A percentile compares a stretch with the other conserved stretches of the same genome.
Evolutionary conservation across 352 stramenopile species (phyloP).

Genomic region (Pythium vanterpoolii): DNA sequence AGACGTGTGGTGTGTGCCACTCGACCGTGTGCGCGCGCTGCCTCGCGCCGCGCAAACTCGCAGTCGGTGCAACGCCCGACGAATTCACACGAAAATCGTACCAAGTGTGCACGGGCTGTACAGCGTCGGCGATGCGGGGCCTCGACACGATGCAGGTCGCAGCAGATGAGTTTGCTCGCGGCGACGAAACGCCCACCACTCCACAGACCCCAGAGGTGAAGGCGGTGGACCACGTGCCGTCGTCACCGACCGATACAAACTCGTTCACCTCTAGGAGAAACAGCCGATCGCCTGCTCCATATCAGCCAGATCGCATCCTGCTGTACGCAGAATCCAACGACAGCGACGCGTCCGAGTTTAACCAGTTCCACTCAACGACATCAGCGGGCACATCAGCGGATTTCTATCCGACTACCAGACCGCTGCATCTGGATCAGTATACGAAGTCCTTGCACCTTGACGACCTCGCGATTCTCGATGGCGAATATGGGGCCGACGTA

Average conservation of each 20-base stretch:
- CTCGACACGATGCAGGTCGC: not conserved
- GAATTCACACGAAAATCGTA: not conserved
- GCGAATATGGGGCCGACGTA: not conserved
- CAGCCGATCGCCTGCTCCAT: not conserved
- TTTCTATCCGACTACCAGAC: not conserved
- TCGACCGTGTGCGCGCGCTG: not conserved
- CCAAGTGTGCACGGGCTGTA: conserved; percentile 6
- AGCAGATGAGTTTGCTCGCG: conserved; percentile 1
- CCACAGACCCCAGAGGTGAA: not conserved
- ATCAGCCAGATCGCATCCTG: not conserved
- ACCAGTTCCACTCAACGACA: too few species aligned
- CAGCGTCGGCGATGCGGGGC: not conserved
- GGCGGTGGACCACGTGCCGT: not conserved
- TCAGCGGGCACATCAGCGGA: too few species aligned
- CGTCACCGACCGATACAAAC: not conserved
- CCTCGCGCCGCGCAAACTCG: conserved; percentile 3
- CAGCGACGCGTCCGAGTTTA: too few species aligned
- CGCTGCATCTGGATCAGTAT: not conserved
- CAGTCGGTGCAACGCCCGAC: not conserved
- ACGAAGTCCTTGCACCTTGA: not conserved
- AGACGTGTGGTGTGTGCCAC: not conserved
- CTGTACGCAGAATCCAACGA: not conserved
- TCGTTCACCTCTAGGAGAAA: not conserved
- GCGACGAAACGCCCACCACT: not conserved
- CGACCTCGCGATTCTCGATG: not conserved